Evolutionary conservation across 1,139 yeast genomes (phyloP).

Genomic region (Suhomyces atakaporum): DNA sequence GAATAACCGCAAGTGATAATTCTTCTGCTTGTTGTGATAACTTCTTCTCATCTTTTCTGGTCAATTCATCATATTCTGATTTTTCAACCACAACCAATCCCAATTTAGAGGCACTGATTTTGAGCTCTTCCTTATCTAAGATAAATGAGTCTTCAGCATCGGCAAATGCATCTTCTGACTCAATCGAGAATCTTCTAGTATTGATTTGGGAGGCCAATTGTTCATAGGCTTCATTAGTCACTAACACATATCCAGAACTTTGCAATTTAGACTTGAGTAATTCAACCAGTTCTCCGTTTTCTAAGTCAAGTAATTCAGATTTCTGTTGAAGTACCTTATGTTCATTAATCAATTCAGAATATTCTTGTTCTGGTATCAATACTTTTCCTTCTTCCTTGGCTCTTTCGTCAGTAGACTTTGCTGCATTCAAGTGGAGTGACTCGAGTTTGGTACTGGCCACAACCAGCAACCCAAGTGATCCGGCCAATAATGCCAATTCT

Average conservation of each 20-base stretch:
- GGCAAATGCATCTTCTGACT: conserved; percentile 22
- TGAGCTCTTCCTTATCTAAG: conserved; percentile 32
- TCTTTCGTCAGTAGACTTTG: conserved; percentile 14
- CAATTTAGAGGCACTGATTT: conserved; percentile 30
- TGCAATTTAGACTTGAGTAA: conserved; percentile 10
- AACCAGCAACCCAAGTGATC: conserved; percentile 23
- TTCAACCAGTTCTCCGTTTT: conserved; percentile 5
- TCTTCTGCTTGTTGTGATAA: conserved; percentile 20
- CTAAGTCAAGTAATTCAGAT: conserved; percentile 1
- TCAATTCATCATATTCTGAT: conserved; percentile 25
- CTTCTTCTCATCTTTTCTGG: conserved; percentile 17
- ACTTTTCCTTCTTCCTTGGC: conserved; percentile 31
- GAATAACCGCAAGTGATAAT: conserved; percentile 20
- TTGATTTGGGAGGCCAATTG: conserved; percentile 2
- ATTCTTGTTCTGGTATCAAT: conserved; percentile 25
- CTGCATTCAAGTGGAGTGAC: conserved; percentile 17
- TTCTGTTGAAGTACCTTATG: conserved; percentile 1
- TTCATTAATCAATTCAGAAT: conserved; percentile 13
- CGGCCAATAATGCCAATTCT: conserved; percentile 24
- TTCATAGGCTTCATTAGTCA: conserved; percentile 30
- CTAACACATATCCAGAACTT: conserved; percentile 36
- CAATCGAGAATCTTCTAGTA: conserved; percentile 4
- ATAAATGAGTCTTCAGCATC: conserved; percentile 42
- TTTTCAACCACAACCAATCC: conserved; percentile 40
- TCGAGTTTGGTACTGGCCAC: conserved; percentile 22